Percentiles rank a stretch among this genome's conserved stretches.
phyloP scores from a whole-genome alignment of 78 protist genomes.

The Dictyostelium brefeldianum region DNA sequence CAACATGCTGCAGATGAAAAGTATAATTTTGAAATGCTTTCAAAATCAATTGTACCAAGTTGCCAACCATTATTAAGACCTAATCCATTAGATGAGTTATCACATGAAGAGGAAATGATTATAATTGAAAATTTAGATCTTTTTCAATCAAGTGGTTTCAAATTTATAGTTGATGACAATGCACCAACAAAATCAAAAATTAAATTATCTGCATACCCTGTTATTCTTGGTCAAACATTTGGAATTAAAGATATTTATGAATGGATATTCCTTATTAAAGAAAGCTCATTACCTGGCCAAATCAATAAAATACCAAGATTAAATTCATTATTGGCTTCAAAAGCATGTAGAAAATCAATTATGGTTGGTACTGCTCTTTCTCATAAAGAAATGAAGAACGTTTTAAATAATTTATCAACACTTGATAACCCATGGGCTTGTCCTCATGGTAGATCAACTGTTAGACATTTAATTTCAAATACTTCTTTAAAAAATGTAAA shows the following conservation, averaged over 20 bases:
- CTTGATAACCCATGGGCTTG: constrained; percentile 97
- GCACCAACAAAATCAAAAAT: constrained; percentile 76
- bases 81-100: constrained; percentile 9
- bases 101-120: constrained; percentile 81
- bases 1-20: constrained; percentile 99
- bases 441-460: constrained; percentile 99
- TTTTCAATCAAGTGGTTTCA: constrained; percentile 87
- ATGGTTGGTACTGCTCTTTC: constrained; percentile 94
- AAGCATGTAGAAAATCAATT: constrained; percentile 94
- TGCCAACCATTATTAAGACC: constrained; percentile 71
- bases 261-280: constrained; percentile 75
- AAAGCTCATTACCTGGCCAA: constrained; percentile 35
- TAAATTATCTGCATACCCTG: constrained; percentile 76
- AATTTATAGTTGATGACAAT: constrained; percentile 43
- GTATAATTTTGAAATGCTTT: constrained; percentile 90
- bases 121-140: constrained; percentile 71
- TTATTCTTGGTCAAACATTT: constrained; percentile 60
- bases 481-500: not conserved
- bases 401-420: constrained; percentile 77
- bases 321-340: constrained; percentile 91
- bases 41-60: constrained; percentile 6
- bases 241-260: constrained; percentile 84
- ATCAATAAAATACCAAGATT: constrained; percentile 83
- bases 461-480: constrained; percentile 90
- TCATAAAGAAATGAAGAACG: constrained; percentile 78